phyloP scores from a whole-genome alignment of 169 alveolate species.

The Pseudocohnilembus persalinus region DNA sequence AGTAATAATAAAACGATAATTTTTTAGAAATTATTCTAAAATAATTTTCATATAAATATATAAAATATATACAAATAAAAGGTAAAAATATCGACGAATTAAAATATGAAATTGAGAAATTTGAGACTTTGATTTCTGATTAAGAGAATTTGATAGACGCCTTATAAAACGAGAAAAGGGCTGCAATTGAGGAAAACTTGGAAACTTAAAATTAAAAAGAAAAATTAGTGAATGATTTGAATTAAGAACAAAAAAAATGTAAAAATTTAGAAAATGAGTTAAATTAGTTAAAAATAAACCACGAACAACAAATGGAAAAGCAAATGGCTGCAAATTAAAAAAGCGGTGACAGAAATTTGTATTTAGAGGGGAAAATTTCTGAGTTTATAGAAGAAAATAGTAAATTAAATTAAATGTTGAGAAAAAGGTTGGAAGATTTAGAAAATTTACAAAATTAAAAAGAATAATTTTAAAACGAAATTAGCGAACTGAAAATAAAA shows the following conservation, averaged over 20 bases:
- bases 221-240: background rate
- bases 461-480: background rate
- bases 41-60: too few relatives aligned
- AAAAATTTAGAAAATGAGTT: background rate
- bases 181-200: background rate
- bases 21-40: too few relatives aligned
- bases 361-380: background rate
- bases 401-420: background rate
- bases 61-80: background rate
- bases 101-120: background rate
- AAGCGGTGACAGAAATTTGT: background rate
- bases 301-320: background rate
- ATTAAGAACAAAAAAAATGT: background rate
- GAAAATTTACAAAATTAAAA: background rate
- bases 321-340: background rate
- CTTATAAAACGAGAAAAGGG: too few relatives aligned
- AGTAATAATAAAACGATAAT: too few relatives aligned
- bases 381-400: background rate
- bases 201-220: background rate
- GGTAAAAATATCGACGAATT: background rate
- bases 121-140: background rate
- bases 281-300: background rate
- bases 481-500: background rate
- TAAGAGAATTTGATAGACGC: background rate
- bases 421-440: background rate